Evolutionary conservation across 78 protist species (phyloP), one percentile per base, ranked within the genome.

Genomic region (Pirum gemmata): DNA sequence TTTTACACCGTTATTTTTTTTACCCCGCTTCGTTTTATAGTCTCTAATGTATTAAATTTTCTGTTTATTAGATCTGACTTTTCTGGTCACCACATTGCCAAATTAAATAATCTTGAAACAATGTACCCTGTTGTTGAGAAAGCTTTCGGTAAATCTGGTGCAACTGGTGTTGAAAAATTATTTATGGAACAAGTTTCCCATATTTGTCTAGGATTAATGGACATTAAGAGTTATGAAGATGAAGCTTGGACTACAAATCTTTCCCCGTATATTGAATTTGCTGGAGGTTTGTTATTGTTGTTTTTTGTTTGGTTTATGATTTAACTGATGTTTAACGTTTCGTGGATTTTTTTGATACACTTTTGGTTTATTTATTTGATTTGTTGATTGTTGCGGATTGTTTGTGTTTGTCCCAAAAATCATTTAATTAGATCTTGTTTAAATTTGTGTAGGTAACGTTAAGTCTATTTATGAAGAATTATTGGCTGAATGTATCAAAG

Each of bases 151-250:
- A 13, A 5, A 21, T 5, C 67, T 51, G 5, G 31, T 13, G 67
- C 13, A 5, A 51, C 67, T 13, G 31, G 31, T 72, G 83, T n/a
- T 87, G 90, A 85, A 82, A 87, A 26, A 85, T 90, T 78, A 84
- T 76, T 67, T 74, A 89, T 82, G 41, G 83, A 27, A 90, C 87
- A 78, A 27, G 91, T 37, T 90, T 90, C 40, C 83, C 73, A 21
- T 51, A 21, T 51, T 21, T 5, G 31, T 51, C 13, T 51, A 51
- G 5, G 31, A 41, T 51, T 51, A 51, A 51, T 51, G 67, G 67
- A 51, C 67, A 51, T 51, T 51, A 5, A 13, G 5, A 5, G 5
- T 51, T 51, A 51, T 13, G 67, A 51, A 51, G 67, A 13, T 51
- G 67, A 51, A 51, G 67, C 13, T 51, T 51, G 67, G 67, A 5